Evolutionary conservation across 495 filamentous ascomycete genomes (phyloP).

Genomic region (Penicillium tannophilum): DNA sequence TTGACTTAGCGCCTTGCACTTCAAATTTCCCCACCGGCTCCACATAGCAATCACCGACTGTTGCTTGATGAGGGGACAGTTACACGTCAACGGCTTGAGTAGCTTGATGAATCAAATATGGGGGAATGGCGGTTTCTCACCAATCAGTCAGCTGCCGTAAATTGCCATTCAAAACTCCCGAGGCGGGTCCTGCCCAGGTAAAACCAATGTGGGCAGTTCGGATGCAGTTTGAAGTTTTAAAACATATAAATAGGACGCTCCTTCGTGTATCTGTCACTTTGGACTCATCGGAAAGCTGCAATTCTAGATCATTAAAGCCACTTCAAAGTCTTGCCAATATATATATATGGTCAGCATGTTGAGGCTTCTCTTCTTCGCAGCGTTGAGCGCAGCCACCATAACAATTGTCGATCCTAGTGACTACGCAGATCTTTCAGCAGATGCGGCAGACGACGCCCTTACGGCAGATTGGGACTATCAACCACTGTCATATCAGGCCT

Average conservation of each 20-base stretch:
- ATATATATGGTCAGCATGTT: not conserved
- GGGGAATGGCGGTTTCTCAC: not conserved
- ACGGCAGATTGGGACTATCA: constrained; percentile 9
- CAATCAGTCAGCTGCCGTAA: too few relatives aligned
- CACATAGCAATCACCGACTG: not conserved
- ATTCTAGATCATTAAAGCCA: not conserved
- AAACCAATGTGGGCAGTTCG: not conserved
- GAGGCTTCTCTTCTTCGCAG: not conserved
- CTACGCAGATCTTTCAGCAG: constrained; percentile 10
- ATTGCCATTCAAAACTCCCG: too few relatives aligned
- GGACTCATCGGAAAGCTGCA: not conserved
- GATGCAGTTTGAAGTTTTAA: not conserved
- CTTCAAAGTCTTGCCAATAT: not conserved
- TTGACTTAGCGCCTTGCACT: not conserved
- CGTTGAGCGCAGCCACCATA: constrained; percentile 8
- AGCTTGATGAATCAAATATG: not conserved
- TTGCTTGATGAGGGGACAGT: not conserved
- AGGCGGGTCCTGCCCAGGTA: not conserved
- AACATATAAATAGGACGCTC: not conserved
- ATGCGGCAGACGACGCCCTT: constrained; percentile 13
- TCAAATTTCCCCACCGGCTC: not conserved
- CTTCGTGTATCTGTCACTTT: not conserved
- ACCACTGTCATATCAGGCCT: constrained; percentile 6
- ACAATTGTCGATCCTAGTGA: constrained; percentile 18
- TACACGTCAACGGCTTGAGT: not conserved